phyloP scores from a whole-genome alignment of 352 stramenopile species.

The Globisporangium perplexum region DNA sequence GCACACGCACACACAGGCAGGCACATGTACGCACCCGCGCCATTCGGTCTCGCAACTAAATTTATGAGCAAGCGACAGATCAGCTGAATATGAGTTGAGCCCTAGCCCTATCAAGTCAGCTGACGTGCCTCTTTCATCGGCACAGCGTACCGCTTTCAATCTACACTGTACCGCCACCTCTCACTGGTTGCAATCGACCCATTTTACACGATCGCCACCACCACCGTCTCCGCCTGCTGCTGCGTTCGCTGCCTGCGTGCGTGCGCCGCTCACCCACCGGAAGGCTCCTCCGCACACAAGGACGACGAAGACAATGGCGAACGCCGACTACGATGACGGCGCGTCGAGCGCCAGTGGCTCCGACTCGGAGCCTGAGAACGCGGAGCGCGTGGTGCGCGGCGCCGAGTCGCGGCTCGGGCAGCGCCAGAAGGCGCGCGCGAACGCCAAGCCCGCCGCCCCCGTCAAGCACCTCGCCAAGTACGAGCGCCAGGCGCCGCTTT shows the following conservation, averaged over 20 bases:
- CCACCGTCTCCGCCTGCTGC: background rate
- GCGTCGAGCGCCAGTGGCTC: conserved; percentile 31
- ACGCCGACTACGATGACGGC: conserved; percentile 25
- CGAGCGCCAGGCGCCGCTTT: conserved; percentile 48
- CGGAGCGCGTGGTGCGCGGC: conserved; percentile 48
- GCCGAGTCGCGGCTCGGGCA: conserved; percentile 56
- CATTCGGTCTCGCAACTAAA: too few relatives aligned
- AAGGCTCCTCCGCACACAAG: too few relatives aligned
- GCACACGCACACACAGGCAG: background rate
- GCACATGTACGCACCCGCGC: background rate
- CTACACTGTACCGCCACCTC: too few relatives aligned
- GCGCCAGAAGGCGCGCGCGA: conserved; percentile 14
- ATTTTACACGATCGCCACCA: too few relatives aligned
- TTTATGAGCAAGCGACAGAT: too few relatives aligned
- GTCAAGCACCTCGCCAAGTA: conserved; percentile 79
- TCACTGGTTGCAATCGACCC: too few relatives aligned
- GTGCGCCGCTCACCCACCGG: too few relatives aligned
- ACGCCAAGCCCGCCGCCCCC: conserved; percentile 14
- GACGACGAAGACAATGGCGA: too few relatives aligned
- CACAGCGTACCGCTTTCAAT: too few relatives aligned
- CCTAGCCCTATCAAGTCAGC: background rate
- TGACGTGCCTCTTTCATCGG: too few relatives aligned
- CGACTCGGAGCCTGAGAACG: conserved; percentile 57
- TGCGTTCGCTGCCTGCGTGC: too few relatives aligned
- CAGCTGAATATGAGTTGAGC: too few relatives aligned